phyloP scores from a whole-genome alignment of 768 basidiomycete genomes.

The Phanerochaete carnosa region DNA sequence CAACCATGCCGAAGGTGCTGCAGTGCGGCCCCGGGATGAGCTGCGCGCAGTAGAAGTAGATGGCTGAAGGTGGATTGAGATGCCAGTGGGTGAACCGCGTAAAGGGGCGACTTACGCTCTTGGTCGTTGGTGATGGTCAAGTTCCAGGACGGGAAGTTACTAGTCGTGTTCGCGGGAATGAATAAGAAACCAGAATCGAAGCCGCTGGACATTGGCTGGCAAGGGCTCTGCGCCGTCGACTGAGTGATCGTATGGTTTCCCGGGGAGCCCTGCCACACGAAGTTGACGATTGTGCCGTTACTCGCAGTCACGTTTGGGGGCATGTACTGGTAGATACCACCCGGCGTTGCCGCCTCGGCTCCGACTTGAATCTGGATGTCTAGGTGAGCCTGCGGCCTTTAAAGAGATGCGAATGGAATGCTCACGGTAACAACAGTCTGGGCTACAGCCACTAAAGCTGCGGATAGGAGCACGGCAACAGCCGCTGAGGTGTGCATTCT shows the following conservation, averaged over 20 bases:
- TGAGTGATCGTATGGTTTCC: slow-evolving; percentile 57
- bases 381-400: neutral
- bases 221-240: slow-evolving; percentile 43
- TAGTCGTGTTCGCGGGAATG: slow-evolving; percentile 29
- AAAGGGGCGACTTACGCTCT: slow-evolving; percentile 35
- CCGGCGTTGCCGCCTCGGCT: slow-evolving; percentile 20
- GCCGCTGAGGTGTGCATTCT: neutral
- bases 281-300: slow-evolving; percentile 45
- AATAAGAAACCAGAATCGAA: slow-evolving; percentile 54
- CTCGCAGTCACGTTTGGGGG: slow-evolving; percentile 40
- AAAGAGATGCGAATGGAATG: neutral
- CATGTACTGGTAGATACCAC: slow-evolving; percentile 44
- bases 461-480: slow-evolving; percentile 11
- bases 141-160: slow-evolving; percentile 40
- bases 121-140: slow-evolving; percentile 47
- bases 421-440: slow-evolving; percentile 3
- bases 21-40: slow-evolving; percentile 41
- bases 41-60: slow-evolving; percentile 63
- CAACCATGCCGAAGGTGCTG: slow-evolving; percentile 30
- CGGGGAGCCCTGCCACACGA: slow-evolving; percentile 47
- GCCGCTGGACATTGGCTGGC: slow-evolving; percentile 40
- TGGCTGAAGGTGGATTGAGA: slow-evolving; percentile 28
- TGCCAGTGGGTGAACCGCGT: neutral
- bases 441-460: slow-evolving; percentile 17
- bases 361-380: slow-evolving; percentile 38